phyloP scores from a whole-genome alignment of 2,329 filamentous ascomycete genomes.

The Cylindrodendrum hubeiense region DNA sequence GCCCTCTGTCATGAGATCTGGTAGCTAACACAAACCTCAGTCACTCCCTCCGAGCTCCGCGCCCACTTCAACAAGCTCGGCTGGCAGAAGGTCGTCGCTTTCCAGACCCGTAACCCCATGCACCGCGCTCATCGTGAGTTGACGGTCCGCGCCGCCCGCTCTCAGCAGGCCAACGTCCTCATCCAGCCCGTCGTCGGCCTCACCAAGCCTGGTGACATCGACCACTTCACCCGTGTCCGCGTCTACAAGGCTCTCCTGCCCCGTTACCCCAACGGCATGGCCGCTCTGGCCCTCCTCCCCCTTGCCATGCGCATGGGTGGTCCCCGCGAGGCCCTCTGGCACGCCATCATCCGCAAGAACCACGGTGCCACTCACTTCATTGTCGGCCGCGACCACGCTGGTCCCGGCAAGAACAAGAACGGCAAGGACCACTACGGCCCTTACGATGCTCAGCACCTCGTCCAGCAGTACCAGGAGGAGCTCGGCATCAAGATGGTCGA shows the following conservation, averaged over 20 bases:
- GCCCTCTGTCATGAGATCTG: slow-evolving; percentile 20
- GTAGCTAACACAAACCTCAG: slow-evolving; percentile 55
- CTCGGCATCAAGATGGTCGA: slow-evolving; percentile 98
- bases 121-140: slow-evolving; percentile 98
- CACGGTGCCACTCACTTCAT: slow-evolving; percentile 99
- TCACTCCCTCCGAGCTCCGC: slow-evolving; percentile 94
- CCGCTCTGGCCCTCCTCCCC: slow-evolving; percentile 92
- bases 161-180: slow-evolving; percentile 96
- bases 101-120: slow-evolving; percentile 99
- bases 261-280: slow-evolving; percentile 99
- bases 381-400: slow-evolving; percentile 97
- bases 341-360: slow-evolving; percentile 99
- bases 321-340: slow-evolving; percentile 98
- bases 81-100: slow-evolving; percentile 97
- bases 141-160: slow-evolving; percentile 95
- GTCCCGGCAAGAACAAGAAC: slow-evolving; percentile 97
- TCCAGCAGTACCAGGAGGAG: slow-evolving; percentile 96
- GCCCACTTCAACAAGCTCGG: slow-evolving; percentile 99
- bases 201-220: slow-evolving; percentile 99
- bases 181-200: slow-evolving; percentile 99
- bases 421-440: slow-evolving; percentile 98
- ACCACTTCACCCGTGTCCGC: slow-evolving; percentile 99
- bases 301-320: slow-evolving; percentile 99
- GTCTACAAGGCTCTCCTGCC: slow-evolving; percentile 98
- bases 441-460: slow-evolving; percentile 95